Conservation (phyloP, 2,329 filamentous ascomycete species). For the Monilinia polystroma region DNA sequence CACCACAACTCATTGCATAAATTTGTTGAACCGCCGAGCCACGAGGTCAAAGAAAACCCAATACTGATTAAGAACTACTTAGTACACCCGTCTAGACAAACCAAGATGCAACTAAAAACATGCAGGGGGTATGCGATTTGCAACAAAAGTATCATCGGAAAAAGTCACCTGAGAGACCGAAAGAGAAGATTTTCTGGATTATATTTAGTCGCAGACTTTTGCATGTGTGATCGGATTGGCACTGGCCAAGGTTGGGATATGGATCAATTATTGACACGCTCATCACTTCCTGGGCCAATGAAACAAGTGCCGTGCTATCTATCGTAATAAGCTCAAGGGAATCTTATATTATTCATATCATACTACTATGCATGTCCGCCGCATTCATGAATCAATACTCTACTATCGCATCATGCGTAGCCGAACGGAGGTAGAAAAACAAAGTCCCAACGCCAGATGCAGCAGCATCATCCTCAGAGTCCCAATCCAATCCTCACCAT, state of each 20-base stretch:
- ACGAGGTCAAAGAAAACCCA: too few species aligned
- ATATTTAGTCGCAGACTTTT: too few species aligned
- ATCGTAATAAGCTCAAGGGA: background rate
- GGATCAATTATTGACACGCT: background rate
- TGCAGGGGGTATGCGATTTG: background rate
- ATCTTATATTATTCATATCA: constrained; percentile 8
- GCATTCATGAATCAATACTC: background rate
- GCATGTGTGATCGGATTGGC: background rate
- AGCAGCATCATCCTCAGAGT: background rate
- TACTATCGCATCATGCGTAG: constrained; percentile 1
- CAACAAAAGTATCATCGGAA: background rate
- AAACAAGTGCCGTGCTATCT: too few species aligned
- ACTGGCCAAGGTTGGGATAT: background rate
- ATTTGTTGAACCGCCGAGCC: background rate
- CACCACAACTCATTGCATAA: background rate
- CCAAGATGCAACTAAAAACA: background rate
- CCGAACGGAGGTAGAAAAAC: background rate
- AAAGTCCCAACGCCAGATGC: constrained; percentile 14
- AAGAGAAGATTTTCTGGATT: background rate
- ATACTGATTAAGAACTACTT: too few species aligned
- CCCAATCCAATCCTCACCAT: constrained; percentile 6
- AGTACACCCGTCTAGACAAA: too few species aligned
- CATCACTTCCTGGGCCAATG: background rate
- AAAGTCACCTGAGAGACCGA: background rate
- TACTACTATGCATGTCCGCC: background rate